Evolutionary conservation across 352 stramenopile species (phyloP).

Genomic region (Thalassiosira livingstoniorum): DNA sequence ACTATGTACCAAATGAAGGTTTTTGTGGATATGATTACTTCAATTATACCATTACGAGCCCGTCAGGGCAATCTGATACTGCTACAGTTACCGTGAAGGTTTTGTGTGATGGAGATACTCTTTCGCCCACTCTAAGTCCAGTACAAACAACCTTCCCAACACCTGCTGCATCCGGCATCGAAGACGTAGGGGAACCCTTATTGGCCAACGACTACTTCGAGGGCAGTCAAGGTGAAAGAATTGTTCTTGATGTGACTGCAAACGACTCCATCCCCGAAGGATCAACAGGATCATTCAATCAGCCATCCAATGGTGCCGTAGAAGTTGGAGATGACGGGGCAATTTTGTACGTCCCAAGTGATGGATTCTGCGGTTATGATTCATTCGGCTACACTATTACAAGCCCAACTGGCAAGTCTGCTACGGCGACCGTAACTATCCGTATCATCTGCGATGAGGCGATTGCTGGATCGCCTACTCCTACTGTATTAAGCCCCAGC

Average conservation of each 20-base stretch:
- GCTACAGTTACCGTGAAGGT: background rate
- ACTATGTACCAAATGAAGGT: background rate
- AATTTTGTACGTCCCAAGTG: slow-evolving; percentile 17
- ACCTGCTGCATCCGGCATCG: background rate
- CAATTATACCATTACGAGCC: background rate
- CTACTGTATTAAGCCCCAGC: background rate
- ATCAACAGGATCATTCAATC: slow-evolving; percentile 11
- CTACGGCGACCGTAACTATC: background rate
- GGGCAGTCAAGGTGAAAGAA: background rate
- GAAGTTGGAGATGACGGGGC: background rate
- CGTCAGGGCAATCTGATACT: background rate
- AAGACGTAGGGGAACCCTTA: background rate
- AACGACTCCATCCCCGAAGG: background rate
- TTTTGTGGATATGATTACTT: slow-evolving; percentile 1
- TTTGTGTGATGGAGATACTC: background rate
- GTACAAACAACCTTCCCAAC: too few species aligned
- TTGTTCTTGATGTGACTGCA: background rate
- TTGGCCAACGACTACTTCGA: slow-evolving; percentile 9
- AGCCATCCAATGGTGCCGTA: slow-evolving; percentile 8
- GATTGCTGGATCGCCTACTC: background rate
- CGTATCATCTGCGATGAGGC: background rate
- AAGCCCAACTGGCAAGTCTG: background rate
- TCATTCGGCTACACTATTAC: background rate
- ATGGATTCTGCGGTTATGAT: slow-evolving; percentile 16
- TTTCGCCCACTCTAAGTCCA: background rate